Evolutionary conservation across 805 yeast genomes (phyloP), one percentile per base, ranked within the genome.

Genomic region (Metschnikowia lochheadii): DNA sequence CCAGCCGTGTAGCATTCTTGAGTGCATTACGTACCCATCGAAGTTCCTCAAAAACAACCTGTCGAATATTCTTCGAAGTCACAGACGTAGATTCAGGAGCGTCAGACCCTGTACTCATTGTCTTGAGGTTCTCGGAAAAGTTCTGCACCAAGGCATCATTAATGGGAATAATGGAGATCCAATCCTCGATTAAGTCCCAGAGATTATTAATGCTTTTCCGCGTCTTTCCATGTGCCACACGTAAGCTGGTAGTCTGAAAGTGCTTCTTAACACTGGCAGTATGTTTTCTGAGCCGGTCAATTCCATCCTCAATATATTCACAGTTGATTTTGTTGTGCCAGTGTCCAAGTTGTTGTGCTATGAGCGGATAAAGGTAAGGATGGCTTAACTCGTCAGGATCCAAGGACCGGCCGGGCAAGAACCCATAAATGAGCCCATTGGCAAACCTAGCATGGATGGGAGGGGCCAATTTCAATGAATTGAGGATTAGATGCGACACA

Each of bases 371-470:
- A 13, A 85, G 54, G 13, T 60, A 55, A 3, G 72, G 72, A 41
- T 73, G 57, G 31, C 78, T 68, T 50, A 86, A 68, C 57, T 86
- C 88, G 13, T 69, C 66, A 6, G 83, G 78, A 5, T 76, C 70
- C 34, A 84, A 68, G 0, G 91, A 77, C 29, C 84, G 63, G 8
- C 94, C 94, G 1, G 80, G 78, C 8, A 84, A 70, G 59, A 71
- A 86, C 5, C 88, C 90, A 60, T 86, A 86, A 11, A 86, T 78
- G 40, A 86, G 72, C 0, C 94, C 94, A 63, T 86, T 86, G 33
- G 81, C 79, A 58, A 87, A 84, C 46, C 87, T 68, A 3, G 87
- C 85, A 61, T 79, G 80, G 23, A 86, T 76, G 0, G 83, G 76
- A 1, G 94, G 89, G 0, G 92, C 92, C 53, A 86, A 73, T 2